A percentile compares a stretch with the other conserved stretches of the same genome.
Conservation (phyloP, 768 basidiomycete species). For the Butyriboletus loyo region DNA sequence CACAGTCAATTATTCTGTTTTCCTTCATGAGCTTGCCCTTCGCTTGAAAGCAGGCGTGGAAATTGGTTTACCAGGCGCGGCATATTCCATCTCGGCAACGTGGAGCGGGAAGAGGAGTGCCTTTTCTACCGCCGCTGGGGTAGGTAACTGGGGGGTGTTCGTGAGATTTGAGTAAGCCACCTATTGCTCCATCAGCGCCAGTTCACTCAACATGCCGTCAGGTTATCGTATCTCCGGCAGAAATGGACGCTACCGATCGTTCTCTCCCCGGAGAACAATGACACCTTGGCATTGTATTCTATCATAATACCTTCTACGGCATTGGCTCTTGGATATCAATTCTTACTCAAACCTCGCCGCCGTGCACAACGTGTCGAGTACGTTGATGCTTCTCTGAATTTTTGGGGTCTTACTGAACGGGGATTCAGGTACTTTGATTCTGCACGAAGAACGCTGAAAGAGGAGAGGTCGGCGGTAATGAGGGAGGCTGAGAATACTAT, state of each 20-base stretch:
- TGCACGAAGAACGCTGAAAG: slow-evolving; percentile 57
- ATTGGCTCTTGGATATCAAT: slow-evolving; percentile 52
- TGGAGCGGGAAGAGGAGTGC: slow-evolving; percentile 48
- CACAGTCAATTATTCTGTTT: slow-evolving; percentile 49
- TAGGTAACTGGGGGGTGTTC: slow-evolving; percentile 47
- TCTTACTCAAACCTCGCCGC: slow-evolving; percentile 54
- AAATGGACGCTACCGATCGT: slow-evolving; percentile 54
- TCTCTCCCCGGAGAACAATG: slow-evolving; percentile 49
- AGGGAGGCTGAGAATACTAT: slow-evolving; percentile 63
- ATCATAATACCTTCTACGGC: slow-evolving; percentile 54
- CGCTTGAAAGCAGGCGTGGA: slow-evolving; percentile 50
- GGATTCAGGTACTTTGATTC: slow-evolving; percentile 60
- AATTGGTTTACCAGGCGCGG: slow-evolving; percentile 44
- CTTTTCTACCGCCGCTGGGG: slow-evolving; percentile 43
- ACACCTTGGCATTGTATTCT: slow-evolving; percentile 47
- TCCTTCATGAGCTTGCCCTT: slow-evolving; percentile 53
- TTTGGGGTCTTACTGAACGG: slow-evolving; percentile 15
- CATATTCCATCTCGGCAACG: slow-evolving; percentile 41
- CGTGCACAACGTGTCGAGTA: slow-evolving; percentile 55
- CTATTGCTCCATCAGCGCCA: slow-evolving; percentile 6
- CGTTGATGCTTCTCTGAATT: slow-evolving; percentile 9
- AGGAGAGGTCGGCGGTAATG: slow-evolving; percentile 60
- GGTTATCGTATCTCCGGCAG: slow-evolving; percentile 57
- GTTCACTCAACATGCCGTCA: slow-evolving; percentile 28
- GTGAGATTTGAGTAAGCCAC: slow-evolving; percentile 51